phyloP scores from a whole-genome alignment of 2,329 filamentous ascomycete genomes.

The Ophiocordyceps camponoti-saundersi region DNA sequence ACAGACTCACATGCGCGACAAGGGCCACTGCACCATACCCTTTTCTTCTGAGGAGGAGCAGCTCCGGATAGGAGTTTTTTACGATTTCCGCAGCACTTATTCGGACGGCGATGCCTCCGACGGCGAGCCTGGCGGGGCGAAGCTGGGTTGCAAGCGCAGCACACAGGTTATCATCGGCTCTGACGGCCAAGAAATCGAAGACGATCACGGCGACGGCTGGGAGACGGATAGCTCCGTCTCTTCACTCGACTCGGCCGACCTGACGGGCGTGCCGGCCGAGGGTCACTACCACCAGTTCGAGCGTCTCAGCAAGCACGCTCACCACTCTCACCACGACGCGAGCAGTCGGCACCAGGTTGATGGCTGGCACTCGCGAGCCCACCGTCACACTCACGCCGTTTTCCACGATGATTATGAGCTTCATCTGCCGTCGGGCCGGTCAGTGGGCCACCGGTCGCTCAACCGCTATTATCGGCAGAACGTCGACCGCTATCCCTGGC shows the following conservation, averaged over 20 bases:
- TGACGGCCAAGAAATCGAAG: conserved; percentile 30
- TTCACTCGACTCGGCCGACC: conserved; percentile 71
- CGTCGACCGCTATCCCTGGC: conserved; percentile 64
- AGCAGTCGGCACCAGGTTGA: conserved; percentile 58
- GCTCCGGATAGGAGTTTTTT: conserved; percentile 87
- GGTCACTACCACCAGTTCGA: conserved; percentile 54
- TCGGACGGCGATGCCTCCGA: conserved; percentile 59
- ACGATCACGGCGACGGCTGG: conserved; percentile 61
- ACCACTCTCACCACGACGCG: conserved; percentile 56
- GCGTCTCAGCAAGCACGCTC: conserved; percentile 53
- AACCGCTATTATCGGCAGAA: conserved; percentile 89
- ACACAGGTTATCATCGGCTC: conserved; percentile 29
- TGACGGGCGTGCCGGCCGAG: conserved; percentile 64
- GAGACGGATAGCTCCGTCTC: conserved; percentile 90
- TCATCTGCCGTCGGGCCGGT: conserved; percentile 76
- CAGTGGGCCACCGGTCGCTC: conserved; percentile 77
- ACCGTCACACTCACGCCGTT: conserved; percentile 55
- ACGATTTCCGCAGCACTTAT: conserved; percentile 93
- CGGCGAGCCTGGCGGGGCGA: conserved; percentile 45
- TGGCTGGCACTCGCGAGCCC: conserved; percentile 69
- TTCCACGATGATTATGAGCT: conserved; percentile 91
- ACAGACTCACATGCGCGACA: conserved; percentile 95
- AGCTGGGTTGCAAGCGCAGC: conserved; percentile 45
- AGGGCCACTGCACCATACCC: conserved; percentile 91
- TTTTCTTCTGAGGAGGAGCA: conserved; percentile 81